phyloP scores from a whole-genome alignment of 441 rosid species.

The Eutrema salsugineum region DNA sequence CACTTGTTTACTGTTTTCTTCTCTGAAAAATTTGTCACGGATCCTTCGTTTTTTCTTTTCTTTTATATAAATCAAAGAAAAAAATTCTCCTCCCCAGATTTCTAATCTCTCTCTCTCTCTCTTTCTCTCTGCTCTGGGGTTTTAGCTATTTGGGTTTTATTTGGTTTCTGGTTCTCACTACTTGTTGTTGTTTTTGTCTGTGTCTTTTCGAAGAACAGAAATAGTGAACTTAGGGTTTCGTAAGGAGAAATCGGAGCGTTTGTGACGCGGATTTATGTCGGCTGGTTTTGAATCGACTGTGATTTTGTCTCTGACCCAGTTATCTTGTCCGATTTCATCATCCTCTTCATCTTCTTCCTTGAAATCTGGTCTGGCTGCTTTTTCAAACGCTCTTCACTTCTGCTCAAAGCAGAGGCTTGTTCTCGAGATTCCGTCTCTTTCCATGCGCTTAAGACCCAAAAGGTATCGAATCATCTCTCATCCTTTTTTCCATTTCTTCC shows the following conservation, averaged over 20 bases:
- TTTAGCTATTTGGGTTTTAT: constrained; percentile 23
- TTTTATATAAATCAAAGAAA: constrained; percentile 24
- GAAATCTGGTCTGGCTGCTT: constrained; percentile 24
- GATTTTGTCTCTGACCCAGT: constrained; percentile 64
- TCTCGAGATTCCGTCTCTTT: constrained; percentile 49
- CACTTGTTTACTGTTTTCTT: constrained; percentile 25
- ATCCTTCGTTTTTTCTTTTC: constrained; percentile 26
- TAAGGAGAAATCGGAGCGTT: constrained; percentile 9
- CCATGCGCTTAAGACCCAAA: constrained; percentile 92
- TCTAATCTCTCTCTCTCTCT: constrained; percentile 31
- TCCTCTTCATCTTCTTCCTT: constrained; percentile 13
- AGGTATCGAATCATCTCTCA: constrained; percentile 37
- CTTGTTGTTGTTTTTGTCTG: constrained; percentile 16
- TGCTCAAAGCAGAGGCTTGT: constrained; percentile 53
- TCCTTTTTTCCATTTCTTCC: neutral
- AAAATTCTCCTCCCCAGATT: constrained; percentile 59
- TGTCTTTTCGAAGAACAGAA: constrained; percentile 16
- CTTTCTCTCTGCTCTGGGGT: constrained; percentile 18
- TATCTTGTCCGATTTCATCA: constrained; percentile 31
- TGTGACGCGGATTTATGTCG: constrained; percentile 77
- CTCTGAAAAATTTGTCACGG: constrained; percentile 9
- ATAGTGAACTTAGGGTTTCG: constrained; percentile 5
- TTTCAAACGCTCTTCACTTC: constrained; percentile 55
- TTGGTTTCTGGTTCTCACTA: constrained; percentile 9
- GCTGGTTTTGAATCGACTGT: constrained; percentile 68